These are phyloP conservation scores for Penicillium ochrochloron DNA, from an alignment of 495 filamentous ascomycete species.

Conservation along the genomic window DNA sequence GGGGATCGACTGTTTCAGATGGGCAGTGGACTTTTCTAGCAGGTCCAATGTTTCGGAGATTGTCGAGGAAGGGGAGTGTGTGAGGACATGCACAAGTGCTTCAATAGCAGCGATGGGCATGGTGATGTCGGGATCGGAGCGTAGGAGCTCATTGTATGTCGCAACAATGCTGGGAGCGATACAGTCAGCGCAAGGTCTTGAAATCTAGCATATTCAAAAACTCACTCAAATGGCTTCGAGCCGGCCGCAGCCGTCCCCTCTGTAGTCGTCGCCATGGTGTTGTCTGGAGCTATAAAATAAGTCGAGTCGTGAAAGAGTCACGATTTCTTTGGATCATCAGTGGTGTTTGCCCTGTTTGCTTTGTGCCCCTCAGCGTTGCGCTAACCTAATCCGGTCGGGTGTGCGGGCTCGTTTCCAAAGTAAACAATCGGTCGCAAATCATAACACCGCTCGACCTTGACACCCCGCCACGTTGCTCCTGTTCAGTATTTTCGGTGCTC, in stretches of 20 bases:
- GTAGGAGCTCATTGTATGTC: slow-evolving; percentile 63
- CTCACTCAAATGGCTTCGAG: slow-evolving; percentile 51
- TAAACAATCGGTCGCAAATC: slow-evolving; percentile 45
- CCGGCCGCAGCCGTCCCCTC: slow-evolving; percentile 30
- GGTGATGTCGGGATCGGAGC: slow-evolving; percentile 78
- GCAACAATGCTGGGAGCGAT: slow-evolving; percentile 54
- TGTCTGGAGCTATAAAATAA: slow-evolving; percentile 15
- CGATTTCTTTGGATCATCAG: slow-evolving; percentile 29
- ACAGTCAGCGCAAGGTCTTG: slow-evolving; percentile 25
- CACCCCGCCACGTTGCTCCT: slow-evolving; percentile 15
- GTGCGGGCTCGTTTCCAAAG: slow-evolving; percentile 36
- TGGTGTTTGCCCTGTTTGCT: slow-evolving; percentile 52
- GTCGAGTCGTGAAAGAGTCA: slow-evolving; percentile 35
- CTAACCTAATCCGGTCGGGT: slow-evolving; percentile 43
- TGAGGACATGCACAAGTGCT: slow-evolving; percentile 82
- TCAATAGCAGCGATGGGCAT: slow-evolving; percentile 98
- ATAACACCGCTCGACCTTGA: slow-evolving; percentile 28
- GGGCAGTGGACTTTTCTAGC: slow-evolving; percentile 71
- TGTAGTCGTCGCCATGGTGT: slow-evolving; percentile 43
- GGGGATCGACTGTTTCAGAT: slow-evolving; percentile 72
- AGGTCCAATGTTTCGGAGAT: slow-evolving; percentile 92
- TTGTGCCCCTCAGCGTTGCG: slow-evolving; percentile 36
- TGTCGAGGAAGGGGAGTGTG: slow-evolving; percentile 74
- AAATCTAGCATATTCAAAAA: slow-evolving; percentile 5
- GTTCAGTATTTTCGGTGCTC: neutral